Base-by-base conservation (phyloP, 2,329 filamentous ascomycete genomes). In the Pseudogymnoascus sp. region DNA sequence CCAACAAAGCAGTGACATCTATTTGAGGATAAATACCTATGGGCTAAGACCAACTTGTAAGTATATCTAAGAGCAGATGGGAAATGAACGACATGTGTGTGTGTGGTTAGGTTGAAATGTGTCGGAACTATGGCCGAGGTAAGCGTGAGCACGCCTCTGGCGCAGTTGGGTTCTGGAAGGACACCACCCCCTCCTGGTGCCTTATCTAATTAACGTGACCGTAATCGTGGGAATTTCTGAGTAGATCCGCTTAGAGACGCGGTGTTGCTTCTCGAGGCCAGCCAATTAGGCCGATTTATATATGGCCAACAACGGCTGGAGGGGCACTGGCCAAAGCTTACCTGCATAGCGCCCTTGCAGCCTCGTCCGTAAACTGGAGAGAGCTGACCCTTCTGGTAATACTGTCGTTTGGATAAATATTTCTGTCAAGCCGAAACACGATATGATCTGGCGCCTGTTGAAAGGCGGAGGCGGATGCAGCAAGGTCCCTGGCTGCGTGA, bases 371-470 rank as follows among this genome's bases (percentile, higher is more conserved):
- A 55, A 55, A 33, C 10, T 33, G n/a, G 29, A 55, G 29, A 21
- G 9, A 21, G 9, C 21, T 55, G 48, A 55, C 9, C n/a, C 12
- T 55, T 6, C 21, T 9, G 15, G 17, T 33, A 21, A 48, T 48
- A 6, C n/a, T 51, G 44, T 51, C 29, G 29, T 33, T 55, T 55
- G 29, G 48, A 55, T 55, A 55, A 55, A 55, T 55, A 33, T 55
- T 55, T 35, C 44, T 55, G 48, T 55, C 29, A 55, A 55, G 33
- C 48, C 48, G 29, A 55, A 55, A 55, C 48, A 55, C 29, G 29
- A 55, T 55, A 55, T 55, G 48, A 55, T 55, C 48, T 55, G 48
- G 48, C 48, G 48, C 48, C 48, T 55, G 48, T 55, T 55, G 48
- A 55, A 55, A 55, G 48, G 48, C 48, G 48, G 48, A 55, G 48